Base-by-base conservation (phyloP, 495 filamentous ascomycete species). In the Pyrenopolyporus hunteri region DNA sequence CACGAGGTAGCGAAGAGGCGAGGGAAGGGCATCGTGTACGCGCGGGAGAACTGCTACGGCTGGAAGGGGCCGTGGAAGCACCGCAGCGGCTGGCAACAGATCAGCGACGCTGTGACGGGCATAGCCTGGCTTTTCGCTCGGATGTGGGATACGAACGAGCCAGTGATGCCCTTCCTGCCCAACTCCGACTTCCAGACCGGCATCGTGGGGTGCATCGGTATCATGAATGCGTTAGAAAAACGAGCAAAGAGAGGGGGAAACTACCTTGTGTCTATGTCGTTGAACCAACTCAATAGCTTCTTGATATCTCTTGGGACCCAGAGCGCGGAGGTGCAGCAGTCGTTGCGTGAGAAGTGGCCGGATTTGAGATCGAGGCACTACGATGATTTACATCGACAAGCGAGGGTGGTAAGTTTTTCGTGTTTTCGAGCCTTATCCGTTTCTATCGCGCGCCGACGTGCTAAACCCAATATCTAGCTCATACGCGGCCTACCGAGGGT, bases 161-260 rank as follows among this genome's bases (percentile, higher is more conserved):
- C 85, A 3, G 78, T 87, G 17, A 81, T 87, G 3, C 85, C 85
- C 22, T 83, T 84, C 0, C 83, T 87, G 66, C 86, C 85, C 6
- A 87, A 86, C 69, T 85, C 82, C 44, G 86, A 88, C 72, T 87
- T 87, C 64, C 83, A 72, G 53, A 73, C 72, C 17, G 70, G 81
- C 20, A 83, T 82, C 63, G 82, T 82, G 66, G 82, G 82, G 8
- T 82, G 81, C 39, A 80, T 83, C 55, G 81, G 75, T 11, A 80
- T 82, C 13, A 73, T 85, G 40, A 80, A 77, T 1, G 82, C 82
- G 20, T 75, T 85, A 14, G 80, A 80, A 57, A 70, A 78, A 59
- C 76, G 82, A 11, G 78, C 79, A 7, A 78, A 73, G 43, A 60
- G 65, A 13, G 81, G 82, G 22, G 82, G 83, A 3, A 82, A 77